These are phyloP conservation scores for Domatiomyces globalis DNA, from an alignment of 2,329 filamentous ascomycete species.

Conservation along the genomic window DNA sequence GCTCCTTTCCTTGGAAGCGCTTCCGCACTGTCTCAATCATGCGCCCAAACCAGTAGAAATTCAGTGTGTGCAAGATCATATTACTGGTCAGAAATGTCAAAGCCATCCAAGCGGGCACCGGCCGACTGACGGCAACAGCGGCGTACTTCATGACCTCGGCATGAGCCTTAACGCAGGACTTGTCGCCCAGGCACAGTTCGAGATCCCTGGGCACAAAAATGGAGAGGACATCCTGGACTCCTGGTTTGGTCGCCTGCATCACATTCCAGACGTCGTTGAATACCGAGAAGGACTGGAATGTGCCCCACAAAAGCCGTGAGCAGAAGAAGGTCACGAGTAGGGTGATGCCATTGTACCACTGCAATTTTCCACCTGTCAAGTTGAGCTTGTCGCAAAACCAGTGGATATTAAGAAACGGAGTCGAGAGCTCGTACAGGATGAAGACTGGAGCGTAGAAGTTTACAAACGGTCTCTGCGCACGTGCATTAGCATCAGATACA, in stretches of 20 bases:
- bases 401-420: conserved; percentile 53
- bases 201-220: conserved; percentile 21
- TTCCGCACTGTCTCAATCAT: conserved; percentile 53
- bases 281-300: conserved; percentile 43
- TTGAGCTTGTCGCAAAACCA: conserved; percentile 57
- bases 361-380: conserved; percentile 46
- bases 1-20: conserved; percentile 40
- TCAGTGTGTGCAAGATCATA: conserved; percentile 46
- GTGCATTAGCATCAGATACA: conserved; percentile 4
- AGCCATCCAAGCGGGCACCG: conserved; percentile 43
- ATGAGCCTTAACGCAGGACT: conserved; percentile 27
- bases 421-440: conserved; percentile 54
- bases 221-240: conserved; percentile 18
- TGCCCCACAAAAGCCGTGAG: conserved; percentile 50
- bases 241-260: conserved; percentile 30
- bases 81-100: conserved; percentile 45
- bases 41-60: conserved; percentile 54
- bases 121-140: conserved; percentile 19
- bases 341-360: conserved; percentile 50
- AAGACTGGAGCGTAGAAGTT: conserved; percentile 52
- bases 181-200: conserved; percentile 24
- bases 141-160: conserved; percentile 38
- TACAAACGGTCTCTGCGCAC: conserved; percentile 45
- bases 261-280: conserved; percentile 46
- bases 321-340: conserved; percentile 46